Percentiles rank a stretch among this genome's conserved stretches.
These are phyloP conservation scores for Xylaria sp. DNA, from an alignment of 2,329 filamentous ascomycete species.

Conservation along the genomic window DNA sequence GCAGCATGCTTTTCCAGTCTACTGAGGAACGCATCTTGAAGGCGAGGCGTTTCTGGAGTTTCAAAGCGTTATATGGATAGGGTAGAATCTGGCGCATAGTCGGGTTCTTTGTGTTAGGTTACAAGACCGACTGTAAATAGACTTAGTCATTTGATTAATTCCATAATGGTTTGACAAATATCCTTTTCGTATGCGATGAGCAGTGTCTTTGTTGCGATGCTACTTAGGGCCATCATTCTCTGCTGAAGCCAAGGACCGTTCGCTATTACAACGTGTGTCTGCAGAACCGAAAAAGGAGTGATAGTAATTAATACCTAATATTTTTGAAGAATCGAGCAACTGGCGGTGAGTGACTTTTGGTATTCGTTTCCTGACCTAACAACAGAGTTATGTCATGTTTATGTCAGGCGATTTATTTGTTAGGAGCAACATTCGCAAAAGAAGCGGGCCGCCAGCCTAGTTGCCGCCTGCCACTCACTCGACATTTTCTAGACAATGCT, in stretches of 20 bases:
- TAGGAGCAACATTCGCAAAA: neutral
- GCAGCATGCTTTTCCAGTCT: neutral
- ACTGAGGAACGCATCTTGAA: slow-evolving; percentile 1
- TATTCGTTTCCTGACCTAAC: neutral
- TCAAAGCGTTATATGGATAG: slow-evolving; percentile 19
- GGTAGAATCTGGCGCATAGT: slow-evolving; percentile 1
- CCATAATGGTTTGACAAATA: neutral
- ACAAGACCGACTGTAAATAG: neutral
- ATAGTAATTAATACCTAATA: too few species aligned
- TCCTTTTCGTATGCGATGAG: neutral
- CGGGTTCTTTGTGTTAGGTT: neutral
- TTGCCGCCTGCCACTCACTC: neutral
- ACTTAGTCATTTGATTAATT: slow-evolving; percentile 1
- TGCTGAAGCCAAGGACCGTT: too few species aligned
- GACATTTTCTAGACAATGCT: neutral
- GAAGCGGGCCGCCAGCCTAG: neutral
- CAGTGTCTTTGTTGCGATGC: neutral
- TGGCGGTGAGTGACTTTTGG: neutral
- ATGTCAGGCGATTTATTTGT: too few species aligned
- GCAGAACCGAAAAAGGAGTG: neutral
- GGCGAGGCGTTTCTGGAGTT: slow-evolving; percentile 31
- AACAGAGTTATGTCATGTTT: neutral
- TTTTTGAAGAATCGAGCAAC: neutral
- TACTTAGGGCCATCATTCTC: neutral
- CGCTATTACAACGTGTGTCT: too few species aligned